Base-by-base conservation (phyloP, 2,329 filamentous ascomycete species). In the Clonostachys sp. region DNA sequence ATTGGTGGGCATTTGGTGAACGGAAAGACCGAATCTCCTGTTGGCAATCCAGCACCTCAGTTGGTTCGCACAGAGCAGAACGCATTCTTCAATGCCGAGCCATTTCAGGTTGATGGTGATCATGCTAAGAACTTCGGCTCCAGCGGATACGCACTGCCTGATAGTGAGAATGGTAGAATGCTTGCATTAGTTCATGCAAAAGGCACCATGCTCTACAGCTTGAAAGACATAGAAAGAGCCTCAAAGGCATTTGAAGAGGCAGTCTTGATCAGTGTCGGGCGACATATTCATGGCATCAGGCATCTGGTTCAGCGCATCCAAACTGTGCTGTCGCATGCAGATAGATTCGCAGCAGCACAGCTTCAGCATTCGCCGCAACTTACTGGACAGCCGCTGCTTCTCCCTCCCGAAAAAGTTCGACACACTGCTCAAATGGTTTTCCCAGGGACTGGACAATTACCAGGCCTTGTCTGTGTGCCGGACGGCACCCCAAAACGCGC, bases 121-220 rank as follows among this genome's bases (percentile, higher is more conserved):
- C 17, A 7, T 18, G 14, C 14, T 39, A n/a, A 8, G 20, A 47
- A 47, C 4, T 50, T 45, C 30, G 46, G 48, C 6, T 50, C 45
- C 16, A 52, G 47, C 33, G 48, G 44, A 8, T 97, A 95, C 64
- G 80, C 83, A 13, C 84, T 99, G 41, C 80, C 91, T 6, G 91
- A 86, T 3, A 83, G 80, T 41, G 94, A 99, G 55, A 97, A 96
- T 61, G 94, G 92, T 9, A 83, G 94, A 50, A 90, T 99, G 59
- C 78, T 99, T 41, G 88, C 91, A n/a, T 77, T 99, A 14, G 84
- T 97, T 39, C 94, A 99, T 67, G 91, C 92, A 17, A 99, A 97
- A 66, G 94, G 92, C n/a, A 97, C 97, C 53, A 95, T 97, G 86
- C 76, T 97, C 2, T 99, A 99, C 66, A 84, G 89, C 24, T 71